Percentiles rank a stretch among this genome's conserved stretches.
phyloP scores from a whole-genome alignment of 352 stramenopile species.

The Albugo laibachii region DNA sequence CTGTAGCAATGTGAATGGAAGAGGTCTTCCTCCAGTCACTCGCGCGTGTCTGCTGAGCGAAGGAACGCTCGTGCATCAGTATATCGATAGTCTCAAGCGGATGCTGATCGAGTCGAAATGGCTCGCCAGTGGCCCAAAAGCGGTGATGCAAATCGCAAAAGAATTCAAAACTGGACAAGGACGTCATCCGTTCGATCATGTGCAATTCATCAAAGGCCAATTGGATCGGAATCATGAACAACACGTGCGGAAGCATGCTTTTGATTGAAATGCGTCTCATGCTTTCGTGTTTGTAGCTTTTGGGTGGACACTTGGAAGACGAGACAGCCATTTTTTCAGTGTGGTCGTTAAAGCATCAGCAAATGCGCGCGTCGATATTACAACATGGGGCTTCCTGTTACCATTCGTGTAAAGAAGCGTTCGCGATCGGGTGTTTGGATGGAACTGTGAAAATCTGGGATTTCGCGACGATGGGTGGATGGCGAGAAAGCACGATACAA shows the following conservation, averaged over 20 bases:
- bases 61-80: slow-evolving; percentile 70
- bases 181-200: not conserved
- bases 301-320: slow-evolving; percentile 52
- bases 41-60: slow-evolving; percentile 66
- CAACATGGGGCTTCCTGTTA: slow-evolving; percentile 52
- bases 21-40: slow-evolving; percentile 64
- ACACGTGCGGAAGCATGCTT: not conserved
- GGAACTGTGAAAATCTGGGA: slow-evolving; percentile 71
- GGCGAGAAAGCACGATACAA: slow-evolving; percentile 18
- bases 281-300: slow-evolving; percentile 16
- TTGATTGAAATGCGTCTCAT: not conserved
- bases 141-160: slow-evolving; percentile 16
- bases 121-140: slow-evolving; percentile 10
- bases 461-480: slow-evolving; percentile 10
- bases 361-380: slow-evolving; percentile 36
- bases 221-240: not conserved
- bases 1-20: slow-evolving; percentile 67
- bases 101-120: slow-evolving; percentile 28
- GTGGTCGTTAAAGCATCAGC: slow-evolving; percentile 59
- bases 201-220: not conserved
- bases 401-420: slow-evolving; percentile 56
- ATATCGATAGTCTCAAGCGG: slow-evolving; percentile 58
- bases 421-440: slow-evolving; percentile 55
- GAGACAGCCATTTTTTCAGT: slow-evolving; percentile 68
- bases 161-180: slow-evolving; percentile 20